Conservation (phyloP, 305 asterid genomes). For the Coffea humblotiana region DNA sequence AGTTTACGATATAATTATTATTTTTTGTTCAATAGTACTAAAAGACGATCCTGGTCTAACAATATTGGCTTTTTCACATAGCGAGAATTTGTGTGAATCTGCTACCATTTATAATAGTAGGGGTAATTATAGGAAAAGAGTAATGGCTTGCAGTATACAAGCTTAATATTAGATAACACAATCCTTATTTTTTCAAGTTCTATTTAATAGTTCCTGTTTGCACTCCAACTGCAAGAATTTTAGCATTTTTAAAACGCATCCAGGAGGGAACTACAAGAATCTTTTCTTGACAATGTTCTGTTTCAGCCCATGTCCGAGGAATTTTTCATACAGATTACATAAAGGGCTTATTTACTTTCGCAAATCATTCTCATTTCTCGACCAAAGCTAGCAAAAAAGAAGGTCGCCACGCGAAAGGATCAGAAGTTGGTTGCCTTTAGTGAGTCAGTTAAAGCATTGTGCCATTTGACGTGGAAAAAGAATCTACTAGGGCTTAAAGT, state of each 20-base stretch:
- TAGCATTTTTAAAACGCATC: background rate
- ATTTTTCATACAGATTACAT: background rate
- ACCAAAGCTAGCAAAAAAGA: background rate
- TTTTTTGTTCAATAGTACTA: no score
- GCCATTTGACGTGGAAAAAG: slow-evolving; percentile 17
- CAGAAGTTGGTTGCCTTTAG: slow-evolving; percentile 1
- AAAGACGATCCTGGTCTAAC: no score
- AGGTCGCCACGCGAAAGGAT: background rate
- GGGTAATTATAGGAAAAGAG: no score
- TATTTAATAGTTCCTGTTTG: background rate
- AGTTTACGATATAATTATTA: no score
- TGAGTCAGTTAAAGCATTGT: background rate
- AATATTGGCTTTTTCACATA: no score
- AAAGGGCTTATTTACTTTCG: background rate
- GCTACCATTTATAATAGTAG: no score
- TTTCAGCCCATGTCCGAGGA: background rate
- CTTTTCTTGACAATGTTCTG: background rate
- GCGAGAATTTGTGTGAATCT: no score
- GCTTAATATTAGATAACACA: no score
- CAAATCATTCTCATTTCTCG: background rate
- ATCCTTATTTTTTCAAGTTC: no score
- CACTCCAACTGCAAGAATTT: no score
- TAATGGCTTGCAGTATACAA: no score
- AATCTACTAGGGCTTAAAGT: background rate
- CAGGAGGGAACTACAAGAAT: background rate